phyloP scores from a whole-genome alignment of 148 eudicot genomes.

The Diospyros kaki region DNA sequence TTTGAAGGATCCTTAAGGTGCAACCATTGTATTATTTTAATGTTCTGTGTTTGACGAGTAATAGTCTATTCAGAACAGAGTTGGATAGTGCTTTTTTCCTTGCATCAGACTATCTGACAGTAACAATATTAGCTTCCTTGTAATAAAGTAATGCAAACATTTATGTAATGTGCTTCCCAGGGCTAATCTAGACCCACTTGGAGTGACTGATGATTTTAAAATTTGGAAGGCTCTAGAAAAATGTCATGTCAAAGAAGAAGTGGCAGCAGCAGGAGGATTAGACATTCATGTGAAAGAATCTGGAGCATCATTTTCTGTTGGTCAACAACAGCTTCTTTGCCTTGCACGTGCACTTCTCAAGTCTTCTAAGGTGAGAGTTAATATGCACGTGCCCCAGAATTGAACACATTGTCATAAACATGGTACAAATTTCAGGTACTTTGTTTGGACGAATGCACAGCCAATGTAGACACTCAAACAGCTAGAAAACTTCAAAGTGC shows the following conservation, averaged over 20 bases:
- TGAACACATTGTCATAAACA: background rate
- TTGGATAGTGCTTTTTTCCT: background rate
- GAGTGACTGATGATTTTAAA: constrained; percentile 41
- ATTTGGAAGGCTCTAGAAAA: constrained; percentile 74
- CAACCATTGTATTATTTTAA: background rate
- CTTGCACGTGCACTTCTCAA: constrained; percentile 95
- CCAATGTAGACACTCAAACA: constrained; percentile 83
- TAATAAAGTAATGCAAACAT: background rate
- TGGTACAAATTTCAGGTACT: constrained; percentile 47
- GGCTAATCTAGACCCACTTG: constrained; percentile 80
- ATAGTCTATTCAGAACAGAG: constrained; percentile 5
- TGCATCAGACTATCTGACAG: background rate
- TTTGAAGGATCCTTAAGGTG: constrained; percentile 96
- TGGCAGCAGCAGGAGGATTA: constrained; percentile 71
- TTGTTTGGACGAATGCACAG: constrained; percentile 97
- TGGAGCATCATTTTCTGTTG: constrained; percentile 78
- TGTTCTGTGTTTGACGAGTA: background rate
- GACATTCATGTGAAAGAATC: constrained; percentile 65
- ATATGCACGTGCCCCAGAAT: background rate
- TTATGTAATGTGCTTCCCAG: constrained; percentile 29
- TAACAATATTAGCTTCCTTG: background rate
- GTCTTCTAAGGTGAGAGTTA: constrained; percentile 61
- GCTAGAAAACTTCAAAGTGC: constrained; percentile 70
- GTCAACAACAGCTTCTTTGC: constrained; percentile 91
- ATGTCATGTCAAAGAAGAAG: constrained; percentile 78